These are phyloP conservation scores for Earliella scabrosa DNA, from an alignment of 1,284 basidiomycete species.

Conservation along the genomic window DNA sequence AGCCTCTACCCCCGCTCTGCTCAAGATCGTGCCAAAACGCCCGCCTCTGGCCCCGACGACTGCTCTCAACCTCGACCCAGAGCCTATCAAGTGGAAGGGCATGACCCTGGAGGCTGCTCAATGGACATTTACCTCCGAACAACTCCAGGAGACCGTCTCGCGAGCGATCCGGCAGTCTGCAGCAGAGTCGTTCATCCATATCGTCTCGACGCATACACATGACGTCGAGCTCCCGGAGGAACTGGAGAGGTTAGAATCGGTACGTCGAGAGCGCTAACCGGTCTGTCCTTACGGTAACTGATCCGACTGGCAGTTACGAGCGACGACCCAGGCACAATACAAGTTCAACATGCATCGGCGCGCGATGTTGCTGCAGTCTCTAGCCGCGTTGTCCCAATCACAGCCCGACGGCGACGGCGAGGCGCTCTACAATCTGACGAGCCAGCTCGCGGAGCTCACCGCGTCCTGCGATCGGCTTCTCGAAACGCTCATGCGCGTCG, in stretches of 20 bases:
- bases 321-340: conserved; percentile 63
- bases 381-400: conserved; percentile 40
- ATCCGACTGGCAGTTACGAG: conserved; percentile 21
- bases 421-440: conserved; percentile 44
- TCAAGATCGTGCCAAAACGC: conserved; percentile 30
- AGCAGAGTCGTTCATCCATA: conserved; percentile 70
- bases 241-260: conserved; percentile 54
- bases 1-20: conserved; percentile 31
- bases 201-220: conserved; percentile 63
- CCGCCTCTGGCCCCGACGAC: conserved; percentile 48
- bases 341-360: conserved; percentile 71
- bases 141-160: conserved; percentile 76
- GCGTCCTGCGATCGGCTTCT: conserved; percentile 62
- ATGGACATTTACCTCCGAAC: conserved; percentile 71
- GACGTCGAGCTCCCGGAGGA: conserved; percentile 63
- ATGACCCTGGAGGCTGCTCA: conserved; percentile 74
- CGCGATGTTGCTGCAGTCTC: conserved; percentile 70
- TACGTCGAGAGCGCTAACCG: conserved; percentile 34
- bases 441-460: conserved; percentile 62
- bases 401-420: conserved; percentile 31
- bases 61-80: conserved; percentile 57
- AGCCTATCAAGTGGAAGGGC: conserved; percentile 63
- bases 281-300: not conserved
- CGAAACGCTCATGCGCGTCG: conserved; percentile 57
- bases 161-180: conserved; percentile 73